Evolutionary conservation across 225 moss, liverwort and hornwort genomes (phyloP).

Genomic region (Bryoerythrophyllum caledonicum): DNA sequence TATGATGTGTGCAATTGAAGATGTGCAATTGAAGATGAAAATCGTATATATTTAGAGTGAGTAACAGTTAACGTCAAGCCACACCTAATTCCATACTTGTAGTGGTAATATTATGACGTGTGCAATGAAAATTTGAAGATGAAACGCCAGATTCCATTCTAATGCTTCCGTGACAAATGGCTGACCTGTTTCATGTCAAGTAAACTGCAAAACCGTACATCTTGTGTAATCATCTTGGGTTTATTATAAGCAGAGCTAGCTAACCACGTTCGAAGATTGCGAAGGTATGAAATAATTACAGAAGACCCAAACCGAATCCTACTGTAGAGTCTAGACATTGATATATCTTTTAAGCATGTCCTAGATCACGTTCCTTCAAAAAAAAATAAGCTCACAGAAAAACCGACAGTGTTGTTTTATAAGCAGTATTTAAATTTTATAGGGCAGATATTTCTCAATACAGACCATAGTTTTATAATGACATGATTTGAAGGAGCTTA

Average conservation of each 20-base stretch:
- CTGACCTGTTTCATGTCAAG: background rate
- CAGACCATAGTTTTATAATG: too few relatives aligned
- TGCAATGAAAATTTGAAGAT: background rate
- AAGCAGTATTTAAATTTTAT: background rate
- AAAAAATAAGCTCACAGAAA: background rate
- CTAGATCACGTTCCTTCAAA: too few relatives aligned
- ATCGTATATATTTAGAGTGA: too few relatives aligned
- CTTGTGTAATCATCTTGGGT: background rate
- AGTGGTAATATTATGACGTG: too few relatives aligned
- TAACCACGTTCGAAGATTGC: background rate
- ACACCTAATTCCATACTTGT: too few relatives aligned
- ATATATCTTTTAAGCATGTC: background rate
- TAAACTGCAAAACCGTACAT: background rate
- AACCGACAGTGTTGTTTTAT: background rate
- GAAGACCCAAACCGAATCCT: background rate
- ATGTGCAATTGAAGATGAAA: too few relatives aligned
- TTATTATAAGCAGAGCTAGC: background rate
- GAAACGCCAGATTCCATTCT: background rate
- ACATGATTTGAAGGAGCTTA: background rate
- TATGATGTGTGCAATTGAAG: too few relatives aligned
- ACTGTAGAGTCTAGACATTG: too few relatives aligned
- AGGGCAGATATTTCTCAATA: too few relatives aligned
- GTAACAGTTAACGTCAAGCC: too few relatives aligned
- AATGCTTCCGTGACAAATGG: background rate
- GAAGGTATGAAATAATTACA: background rate